Evolutionary conservation across 1,139 yeast genomes (phyloP), one percentile per base, ranked within the genome.

Genomic region (Kurtzmaniella quercitrusa): DNA sequence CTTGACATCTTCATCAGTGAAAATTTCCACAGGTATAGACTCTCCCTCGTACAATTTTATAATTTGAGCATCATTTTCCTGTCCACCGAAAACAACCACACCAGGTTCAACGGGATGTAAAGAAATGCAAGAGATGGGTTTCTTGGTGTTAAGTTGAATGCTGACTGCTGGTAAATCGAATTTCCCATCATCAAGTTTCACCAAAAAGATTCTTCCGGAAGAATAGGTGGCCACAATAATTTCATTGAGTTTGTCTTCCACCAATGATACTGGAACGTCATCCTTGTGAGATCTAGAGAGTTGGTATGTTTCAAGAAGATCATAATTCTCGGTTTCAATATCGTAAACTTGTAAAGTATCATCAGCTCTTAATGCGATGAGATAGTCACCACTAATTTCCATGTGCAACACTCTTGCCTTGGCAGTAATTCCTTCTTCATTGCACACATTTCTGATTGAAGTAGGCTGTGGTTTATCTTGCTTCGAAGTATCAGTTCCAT

Each of bases 81-180:
- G 79, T 36, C 94, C 95, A 39, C 93, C 95, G 54, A 66, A 76
- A 0, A 88, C 91, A 60, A 80, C 77, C 2, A 79, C 58, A 17
- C 78, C 74, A 22, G 59, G 55, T 33, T 61, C 63, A 38, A 61
- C 57, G 7, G 79, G 76, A 60, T 75, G 75, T 44, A 72, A 53
- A 34, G 67, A 60, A 53, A 78, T 74, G 28, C 80, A 61, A 44
- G 70, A 64, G 42, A 84, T 58, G 6, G 76, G 74, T 12, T 72
- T 78, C 34, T 62, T 61, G 2, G 53, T 57, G 1, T 68, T 66
- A 3, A 74, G 47, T 11, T 50, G 45, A 14, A 70, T 49, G 34
- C 55, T 51, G 2, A 65, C 46, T 2, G 75, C 74, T 9, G 59
- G 56, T n/a, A 50, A 45, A 28, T 61, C 60, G 43, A 65, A 65